Conservation (phyloP, 345 rosid species). For the Atalantia buxifolia region DNA sequence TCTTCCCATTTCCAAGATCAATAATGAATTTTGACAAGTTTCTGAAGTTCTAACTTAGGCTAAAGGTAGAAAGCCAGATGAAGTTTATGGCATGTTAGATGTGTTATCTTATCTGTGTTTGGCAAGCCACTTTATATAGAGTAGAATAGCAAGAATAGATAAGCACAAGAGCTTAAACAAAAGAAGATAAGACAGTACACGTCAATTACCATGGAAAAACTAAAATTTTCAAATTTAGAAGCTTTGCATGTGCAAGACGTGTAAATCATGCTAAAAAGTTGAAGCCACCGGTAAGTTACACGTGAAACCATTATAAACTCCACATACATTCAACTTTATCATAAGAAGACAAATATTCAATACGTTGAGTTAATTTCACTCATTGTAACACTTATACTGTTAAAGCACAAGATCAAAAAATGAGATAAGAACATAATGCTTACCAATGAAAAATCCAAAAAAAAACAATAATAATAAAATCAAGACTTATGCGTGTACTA, state of each 20-base stretch:
- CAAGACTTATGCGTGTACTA: too few relatives aligned
- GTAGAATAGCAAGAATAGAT: neutral
- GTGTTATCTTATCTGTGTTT: neutral
- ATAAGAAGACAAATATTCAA: neutral
- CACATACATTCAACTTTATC: neutral
- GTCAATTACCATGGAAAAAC: neutral
- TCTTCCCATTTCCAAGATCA: too few relatives aligned
- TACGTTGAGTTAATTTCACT: neutral
- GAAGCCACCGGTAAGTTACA: too few relatives aligned
- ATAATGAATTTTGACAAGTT: neutral
- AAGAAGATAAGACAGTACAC: neutral
- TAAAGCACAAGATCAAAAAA: too few relatives aligned
- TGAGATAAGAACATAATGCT: too few relatives aligned
- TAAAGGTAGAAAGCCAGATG: neutral
- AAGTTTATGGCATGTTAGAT: neutral
- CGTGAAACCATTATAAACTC: neutral
- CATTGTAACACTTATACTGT: too few relatives aligned
- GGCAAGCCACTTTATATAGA: neutral
- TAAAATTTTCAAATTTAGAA: neutral
- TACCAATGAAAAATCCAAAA: too few relatives aligned
- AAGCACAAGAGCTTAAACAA: neutral
- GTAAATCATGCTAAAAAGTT: neutral
- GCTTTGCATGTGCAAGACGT: neutral
- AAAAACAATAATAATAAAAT: too few relatives aligned
- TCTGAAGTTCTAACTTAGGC: neutral